phyloP scores from a whole-genome alignment of 2,329 filamentous ascomycete genomes.

The Cyphellophora europaea region DNA sequence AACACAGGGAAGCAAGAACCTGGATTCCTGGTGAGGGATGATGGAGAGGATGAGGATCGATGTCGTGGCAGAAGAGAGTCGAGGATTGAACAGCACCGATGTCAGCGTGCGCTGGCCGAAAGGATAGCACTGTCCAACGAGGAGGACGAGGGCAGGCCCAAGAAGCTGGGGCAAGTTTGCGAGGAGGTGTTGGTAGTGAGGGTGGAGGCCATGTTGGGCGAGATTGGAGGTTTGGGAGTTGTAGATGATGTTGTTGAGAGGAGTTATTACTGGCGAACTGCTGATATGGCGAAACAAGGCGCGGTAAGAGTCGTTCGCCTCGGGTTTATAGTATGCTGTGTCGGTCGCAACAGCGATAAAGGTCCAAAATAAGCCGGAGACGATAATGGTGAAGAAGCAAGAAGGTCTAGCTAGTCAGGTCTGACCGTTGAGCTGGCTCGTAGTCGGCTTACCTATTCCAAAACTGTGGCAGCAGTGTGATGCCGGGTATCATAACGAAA shows the following conservation, averaged over 20 bases:
- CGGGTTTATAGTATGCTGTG: constrained; percentile 65
- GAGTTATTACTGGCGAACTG: constrained; percentile 60
- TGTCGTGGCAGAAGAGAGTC: constrained; percentile 33
- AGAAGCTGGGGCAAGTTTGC: constrained; percentile 64
- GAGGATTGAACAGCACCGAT: constrained; percentile 22
- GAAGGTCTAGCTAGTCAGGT: constrained; percentile 34
- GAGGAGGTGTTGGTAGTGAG: constrained; percentile 67
- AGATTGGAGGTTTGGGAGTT: constrained; percentile 63
- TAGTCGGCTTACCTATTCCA: constrained; percentile 55
- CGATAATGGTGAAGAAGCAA: constrained; percentile 52
- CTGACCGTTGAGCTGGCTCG: constrained; percentile 6
- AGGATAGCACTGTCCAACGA: constrained; percentile 36
- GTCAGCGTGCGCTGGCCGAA: constrained; percentile 21
- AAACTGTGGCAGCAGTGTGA: constrained; percentile 80
- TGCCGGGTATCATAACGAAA: constrained; percentile 74
- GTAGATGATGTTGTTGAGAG: constrained; percentile 68
- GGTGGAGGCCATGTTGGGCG: constrained; percentile 66
- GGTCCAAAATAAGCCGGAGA: constrained; percentile 58
- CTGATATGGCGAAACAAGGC: constrained; percentile 45
- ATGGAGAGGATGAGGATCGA: constrained; percentile 34
- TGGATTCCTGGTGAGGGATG: constrained; percentile 43
- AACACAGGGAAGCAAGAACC: constrained; percentile 42
- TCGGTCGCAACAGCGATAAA: constrained; percentile 70
- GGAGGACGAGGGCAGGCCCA: constrained; percentile 56
- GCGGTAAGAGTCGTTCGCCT: constrained; percentile 25